Evolutionary conservation across 2,329 filamentous ascomycete genomes (phyloP).

Genomic region (Spiromastix sp.): DNA sequence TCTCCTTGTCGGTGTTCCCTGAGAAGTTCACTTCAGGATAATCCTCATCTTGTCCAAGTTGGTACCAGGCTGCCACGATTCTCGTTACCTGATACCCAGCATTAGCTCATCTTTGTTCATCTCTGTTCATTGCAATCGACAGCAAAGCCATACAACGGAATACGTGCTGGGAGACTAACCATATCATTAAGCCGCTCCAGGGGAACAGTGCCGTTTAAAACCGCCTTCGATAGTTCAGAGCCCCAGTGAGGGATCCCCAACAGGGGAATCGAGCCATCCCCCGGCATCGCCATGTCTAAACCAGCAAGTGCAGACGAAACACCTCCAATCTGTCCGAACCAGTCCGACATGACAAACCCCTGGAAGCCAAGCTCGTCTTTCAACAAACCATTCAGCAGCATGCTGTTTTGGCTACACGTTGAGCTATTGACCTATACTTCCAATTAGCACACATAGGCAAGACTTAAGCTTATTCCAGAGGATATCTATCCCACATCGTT

Average conservation of each 20-base stretch:
- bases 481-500: slow-evolving; percentile 34
- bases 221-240: slow-evolving; percentile 43
- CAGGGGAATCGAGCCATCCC: slow-evolving; percentile 44
- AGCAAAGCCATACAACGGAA: no score
- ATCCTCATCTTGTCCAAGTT: slow-evolving; percentile 46
- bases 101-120: no score
- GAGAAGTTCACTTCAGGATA: slow-evolving; percentile 51
- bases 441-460: background rate
- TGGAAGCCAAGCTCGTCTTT: slow-evolving; percentile 68
- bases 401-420: slow-evolving; percentile 57
- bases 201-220: slow-evolving; percentile 49
- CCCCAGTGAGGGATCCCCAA: slow-evolving; percentile 46
- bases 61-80: slow-evolving; percentile 48
- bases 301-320: slow-evolving; percentile 52
- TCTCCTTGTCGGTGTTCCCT: slow-evolving; percentile 45
- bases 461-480: background rate
- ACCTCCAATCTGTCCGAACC: slow-evolving; percentile 52
- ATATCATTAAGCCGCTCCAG: slow-evolving; percentile 45
- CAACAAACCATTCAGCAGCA: slow-evolving; percentile 56
- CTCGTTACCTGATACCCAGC: slow-evolving; percentile 46
- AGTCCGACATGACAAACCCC: slow-evolving; percentile 61
- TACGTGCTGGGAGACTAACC: no score
- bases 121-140: no score
- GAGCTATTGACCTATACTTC: slow-evolving; percentile 49
- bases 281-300: slow-evolving; percentile 62